Evolutionary conservation across 2,329 filamentous ascomycete genomes (phyloP).

Genomic region (Curvularia sp.): DNA sequence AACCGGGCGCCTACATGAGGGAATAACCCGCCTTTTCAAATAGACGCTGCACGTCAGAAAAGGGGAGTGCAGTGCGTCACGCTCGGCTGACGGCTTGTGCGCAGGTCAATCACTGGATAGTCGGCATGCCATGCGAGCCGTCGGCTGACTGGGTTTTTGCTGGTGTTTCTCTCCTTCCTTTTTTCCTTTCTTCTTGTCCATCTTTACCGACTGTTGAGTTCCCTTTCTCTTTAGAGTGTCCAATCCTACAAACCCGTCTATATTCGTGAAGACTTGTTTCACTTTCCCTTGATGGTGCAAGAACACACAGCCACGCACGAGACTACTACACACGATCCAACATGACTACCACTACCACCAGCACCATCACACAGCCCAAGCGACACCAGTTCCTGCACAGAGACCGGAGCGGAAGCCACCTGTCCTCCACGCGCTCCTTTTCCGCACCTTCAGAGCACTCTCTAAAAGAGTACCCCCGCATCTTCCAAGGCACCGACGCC

Average conservation of each 20-base stretch:
- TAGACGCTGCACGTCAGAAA: slow-evolving; percentile 13
- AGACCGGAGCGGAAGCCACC: slow-evolving; percentile 17
- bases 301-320: neutral
- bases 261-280: neutral
- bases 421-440: slow-evolving; percentile 7
- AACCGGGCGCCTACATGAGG: slow-evolving; percentile 1
- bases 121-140: slow-evolving; percentile 8
- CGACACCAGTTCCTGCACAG: slow-evolving; percentile 19
- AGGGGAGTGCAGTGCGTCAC: slow-evolving; percentile 16
- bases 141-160: slow-evolving; percentile 6
- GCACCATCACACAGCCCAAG: slow-evolving; percentile 10
- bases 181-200: slow-evolving; percentile 4
- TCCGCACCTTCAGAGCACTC: neutral
- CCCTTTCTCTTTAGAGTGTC: neutral
- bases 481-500: slow-evolving; percentile 30
- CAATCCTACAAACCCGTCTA: no score
- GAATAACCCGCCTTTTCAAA: neutral
- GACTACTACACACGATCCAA: neutral
- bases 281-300: neutral
- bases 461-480: neutral
- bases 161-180: slow-evolving; percentile 8
- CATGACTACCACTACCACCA: slow-evolving; percentile 13
- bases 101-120: slow-evolving; percentile 11
- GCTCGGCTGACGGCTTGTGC: slow-evolving; percentile 19
- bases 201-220: neutral